phyloP scores from a whole-genome alignment of 352 stramenopile species.

The Phytophthora brassicae region DNA sequence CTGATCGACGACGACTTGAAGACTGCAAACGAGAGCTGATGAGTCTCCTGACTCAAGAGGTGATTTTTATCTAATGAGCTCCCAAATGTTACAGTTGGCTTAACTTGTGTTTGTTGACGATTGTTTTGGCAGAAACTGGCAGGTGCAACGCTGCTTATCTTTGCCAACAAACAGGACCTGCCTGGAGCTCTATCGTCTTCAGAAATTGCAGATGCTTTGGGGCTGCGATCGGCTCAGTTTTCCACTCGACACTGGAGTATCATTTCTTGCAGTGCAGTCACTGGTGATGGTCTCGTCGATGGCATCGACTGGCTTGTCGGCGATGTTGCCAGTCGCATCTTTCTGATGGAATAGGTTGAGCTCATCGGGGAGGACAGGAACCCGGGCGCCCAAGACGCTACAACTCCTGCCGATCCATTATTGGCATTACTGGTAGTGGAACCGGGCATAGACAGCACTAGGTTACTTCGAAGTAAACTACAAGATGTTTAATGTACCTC shows the following conservation, averaged over 20 bases:
- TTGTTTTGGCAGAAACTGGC: slow-evolving; percentile 91
- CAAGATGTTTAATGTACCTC: too few species aligned
- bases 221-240: slow-evolving; percentile 81
- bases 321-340: slow-evolving; percentile 96
- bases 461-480: too few species aligned
- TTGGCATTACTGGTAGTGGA: too few species aligned
- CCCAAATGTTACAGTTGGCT: neutral
- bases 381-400: too few species aligned
- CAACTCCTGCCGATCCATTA: too few species aligned
- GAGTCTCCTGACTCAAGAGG: slow-evolving; percentile 88
- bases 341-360: slow-evolving; percentile 90
- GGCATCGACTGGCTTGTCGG: slow-evolving; percentile 98
- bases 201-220: slow-evolving; percentile 91
- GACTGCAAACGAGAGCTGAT: slow-evolving; percentile 92
- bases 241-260: slow-evolving; percentile 88
- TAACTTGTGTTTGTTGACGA: neutral
- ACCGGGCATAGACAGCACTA: too few species aligned
- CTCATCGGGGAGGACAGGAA: too few species aligned
- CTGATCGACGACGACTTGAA: slow-evolving; percentile 93
- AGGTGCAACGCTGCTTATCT: slow-evolving; percentile 98
- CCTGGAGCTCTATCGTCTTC: slow-evolving; percentile 86
- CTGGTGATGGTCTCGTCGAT: slow-evolving; percentile 93
- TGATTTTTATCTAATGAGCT: slow-evolving; percentile 14
- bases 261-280: slow-evolving; percentile 97
- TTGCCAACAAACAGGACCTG: slow-evolving; percentile 99